Evolutionary conservation across 306 rosid species (phyloP).

Genomic region (Cajanus cajan): DNA sequence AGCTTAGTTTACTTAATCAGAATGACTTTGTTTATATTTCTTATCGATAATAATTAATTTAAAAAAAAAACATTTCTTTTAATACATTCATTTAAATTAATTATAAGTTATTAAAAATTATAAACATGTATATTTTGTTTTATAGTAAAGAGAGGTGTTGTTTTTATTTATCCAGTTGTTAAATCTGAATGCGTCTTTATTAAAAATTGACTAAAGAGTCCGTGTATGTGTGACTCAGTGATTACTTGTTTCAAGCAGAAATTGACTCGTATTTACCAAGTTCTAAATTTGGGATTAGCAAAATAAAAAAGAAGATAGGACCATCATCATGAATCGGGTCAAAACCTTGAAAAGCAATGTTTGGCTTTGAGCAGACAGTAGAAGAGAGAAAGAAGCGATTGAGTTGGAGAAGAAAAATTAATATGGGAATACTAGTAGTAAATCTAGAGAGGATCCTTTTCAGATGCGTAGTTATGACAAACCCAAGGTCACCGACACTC

Average conservation of each 20-base stretch:
- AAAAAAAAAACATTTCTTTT: too few relatives aligned
- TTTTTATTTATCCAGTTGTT: background rate
- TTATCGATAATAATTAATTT: background rate
- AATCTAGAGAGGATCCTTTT: too few relatives aligned
- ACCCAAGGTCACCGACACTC: slow-evolving; percentile 27
- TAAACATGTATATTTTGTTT: too few relatives aligned
- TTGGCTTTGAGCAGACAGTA: slow-evolving; percentile 40
- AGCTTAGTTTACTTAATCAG: background rate
- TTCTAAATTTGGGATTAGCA: background rate
- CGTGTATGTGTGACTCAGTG: background rate
- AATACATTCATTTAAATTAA: too few relatives aligned
- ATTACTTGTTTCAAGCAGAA: background rate
- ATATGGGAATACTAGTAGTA: too few relatives aligned
- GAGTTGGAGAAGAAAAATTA: background rate
- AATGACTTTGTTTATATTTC: background rate
- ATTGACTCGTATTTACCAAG: background rate
- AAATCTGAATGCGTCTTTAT: background rate
- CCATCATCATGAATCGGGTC: slow-evolving; percentile 5
- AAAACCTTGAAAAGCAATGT: slow-evolving; percentile 36
- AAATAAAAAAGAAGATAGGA: background rate
- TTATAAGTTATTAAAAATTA: too few relatives aligned
- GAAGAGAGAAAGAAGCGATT: slow-evolving; percentile 3
- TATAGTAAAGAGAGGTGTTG: background rate
- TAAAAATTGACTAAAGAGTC: background rate
- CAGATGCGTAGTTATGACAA: background rate